Conservation (phyloP, 768 basidiomycete genomes). For the Solioccasus polychromus region DNA sequence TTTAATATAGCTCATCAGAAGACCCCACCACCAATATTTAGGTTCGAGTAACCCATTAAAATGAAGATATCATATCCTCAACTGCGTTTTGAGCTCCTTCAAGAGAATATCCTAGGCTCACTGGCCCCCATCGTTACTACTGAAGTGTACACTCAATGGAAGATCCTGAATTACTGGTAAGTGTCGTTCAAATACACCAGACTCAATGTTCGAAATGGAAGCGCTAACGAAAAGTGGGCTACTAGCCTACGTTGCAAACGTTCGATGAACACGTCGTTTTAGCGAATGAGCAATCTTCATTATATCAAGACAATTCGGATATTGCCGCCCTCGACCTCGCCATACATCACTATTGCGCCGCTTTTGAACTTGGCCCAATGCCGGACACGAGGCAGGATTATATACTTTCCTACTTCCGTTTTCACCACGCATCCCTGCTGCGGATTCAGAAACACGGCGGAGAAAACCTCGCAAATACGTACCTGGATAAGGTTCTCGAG, state of each 20-base stretch:
- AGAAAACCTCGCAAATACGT: not conserved
- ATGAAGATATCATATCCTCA: too few relatives aligned
- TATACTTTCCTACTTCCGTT: conserved; percentile 11
- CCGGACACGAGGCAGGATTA: conserved; percentile 2
- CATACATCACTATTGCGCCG: conserved; percentile 12
- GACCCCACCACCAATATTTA: too few relatives aligned
- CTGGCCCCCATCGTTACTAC: too few relatives aligned
- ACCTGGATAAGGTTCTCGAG: conserved; percentile 10
- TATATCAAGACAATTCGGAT: conserved; percentile 9
- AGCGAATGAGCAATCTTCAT: conserved; percentile 6
- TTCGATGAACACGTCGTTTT: conserved; percentile 11
- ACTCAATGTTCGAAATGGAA: too few relatives aligned
- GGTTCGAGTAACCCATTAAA: too few relatives aligned
- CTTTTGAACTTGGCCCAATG: conserved; percentile 15
- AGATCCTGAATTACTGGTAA: too few relatives aligned
- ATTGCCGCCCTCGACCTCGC: conserved; percentile 5
- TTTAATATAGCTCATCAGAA: too few relatives aligned
- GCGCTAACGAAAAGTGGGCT: not conserved
- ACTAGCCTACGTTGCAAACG: conserved; percentile 23
- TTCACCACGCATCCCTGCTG: conserved; percentile 1
- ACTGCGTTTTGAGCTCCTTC: too few relatives aligned
- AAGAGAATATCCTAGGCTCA: too few relatives aligned
- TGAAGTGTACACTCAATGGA: too few relatives aligned
- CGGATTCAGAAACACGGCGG: not conserved
- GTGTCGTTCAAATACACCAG: not conserved